Base-by-base conservation (phyloP, 2,329 filamentous ascomycete genomes). In the Ceratocystis ficicola region DNA sequence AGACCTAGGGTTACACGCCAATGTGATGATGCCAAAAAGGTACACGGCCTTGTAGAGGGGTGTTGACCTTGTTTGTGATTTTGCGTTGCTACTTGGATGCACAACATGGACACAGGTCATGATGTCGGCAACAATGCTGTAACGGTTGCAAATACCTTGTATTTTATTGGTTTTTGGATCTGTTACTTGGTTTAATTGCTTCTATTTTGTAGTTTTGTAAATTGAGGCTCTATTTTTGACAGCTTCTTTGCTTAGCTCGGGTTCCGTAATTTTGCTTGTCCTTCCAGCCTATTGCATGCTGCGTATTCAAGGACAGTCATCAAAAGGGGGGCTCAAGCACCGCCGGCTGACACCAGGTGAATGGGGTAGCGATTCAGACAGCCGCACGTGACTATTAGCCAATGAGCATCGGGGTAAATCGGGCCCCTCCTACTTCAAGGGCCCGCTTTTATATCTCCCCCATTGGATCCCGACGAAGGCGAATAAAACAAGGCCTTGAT, bases 351-450 rank as follows among this genome's bases (percentile, higher is more conserved):
- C 50, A 32, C 7, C 50, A 46, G 36, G 28, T 67, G 63, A 15
- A 25, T 1, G 6, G 25, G 20, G 17, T 36, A 15, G 25, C 15
- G 55, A 32, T n/a, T 2, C 28, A 12, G n/a, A 1, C 12, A 59
- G 7, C 28, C 1, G 55, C 68, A 69, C 68, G 68, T 69, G 68
- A 67, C 62, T 22, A 61, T 28, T 36, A 63, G 52, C 68, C 68
- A 69, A 69, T 69, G 64, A 69, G 68, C 46, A 65, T 68, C 67
- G 68, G 68, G 68, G 63, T 67, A 69, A 68, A 68, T 69, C 68
- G 66, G 67, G 66, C 65, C 68, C 68, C 65, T 22, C 22, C 28
- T 25, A 28, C 28, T 32, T n/a, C 5, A 63, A 41, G 50, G 55
- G 63, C 63, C 66, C 66, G 60, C 63, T 65, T 65, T 48, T n/a